A percentile compares a stretch with the other conserved stretches of the same genome.
Evolutionary conservation across 345 rosid species (phyloP).

Genomic region (Salix brachista): DNA sequence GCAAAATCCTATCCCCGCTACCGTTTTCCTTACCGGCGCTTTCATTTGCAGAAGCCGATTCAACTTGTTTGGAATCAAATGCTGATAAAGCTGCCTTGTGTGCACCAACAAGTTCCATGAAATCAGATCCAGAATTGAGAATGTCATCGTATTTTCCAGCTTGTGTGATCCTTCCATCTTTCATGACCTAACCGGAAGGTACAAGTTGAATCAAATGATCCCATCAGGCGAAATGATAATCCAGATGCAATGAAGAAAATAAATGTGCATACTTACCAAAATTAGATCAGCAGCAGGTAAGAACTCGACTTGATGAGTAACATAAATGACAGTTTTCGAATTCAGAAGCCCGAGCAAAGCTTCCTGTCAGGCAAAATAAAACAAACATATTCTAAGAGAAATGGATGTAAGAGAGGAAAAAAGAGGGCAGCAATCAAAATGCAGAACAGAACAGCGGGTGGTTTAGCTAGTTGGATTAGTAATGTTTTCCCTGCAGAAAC

Average conservation of each 20-base stretch:
- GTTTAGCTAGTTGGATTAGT: not conserved
- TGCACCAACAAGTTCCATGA: constrained; percentile 76
- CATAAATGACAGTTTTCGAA: constrained; percentile 54
- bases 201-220: not conserved
- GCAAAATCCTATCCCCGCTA: not conserved
- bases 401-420: not conserved
- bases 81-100: constrained; percentile 59
- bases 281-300: constrained; percentile 64
- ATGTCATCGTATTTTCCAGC: constrained; percentile 71
- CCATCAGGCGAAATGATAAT: not conserved
- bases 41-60: constrained; percentile 24
- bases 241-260: not conserved
- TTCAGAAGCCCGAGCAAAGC: constrained; percentile 47
- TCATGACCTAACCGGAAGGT: constrained; percentile 54
- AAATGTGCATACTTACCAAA: constrained; percentile 40
- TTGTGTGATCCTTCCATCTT: constrained; percentile 69
- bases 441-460: not conserved
- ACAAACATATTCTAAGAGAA: not conserved
- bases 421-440: too few relatives aligned
- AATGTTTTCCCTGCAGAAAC: not conserved
- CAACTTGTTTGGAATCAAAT: constrained; percentile 42
- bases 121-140: constrained; percentile 59
- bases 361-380: constrained; percentile 35
- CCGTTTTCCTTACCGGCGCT: too few relatives aligned
- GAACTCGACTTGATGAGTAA: constrained; percentile 65